Base-by-base conservation (phyloP, 1,284 basidiomycete genomes). In the Cutaneotrichosporon cyanovorans region DNA sequence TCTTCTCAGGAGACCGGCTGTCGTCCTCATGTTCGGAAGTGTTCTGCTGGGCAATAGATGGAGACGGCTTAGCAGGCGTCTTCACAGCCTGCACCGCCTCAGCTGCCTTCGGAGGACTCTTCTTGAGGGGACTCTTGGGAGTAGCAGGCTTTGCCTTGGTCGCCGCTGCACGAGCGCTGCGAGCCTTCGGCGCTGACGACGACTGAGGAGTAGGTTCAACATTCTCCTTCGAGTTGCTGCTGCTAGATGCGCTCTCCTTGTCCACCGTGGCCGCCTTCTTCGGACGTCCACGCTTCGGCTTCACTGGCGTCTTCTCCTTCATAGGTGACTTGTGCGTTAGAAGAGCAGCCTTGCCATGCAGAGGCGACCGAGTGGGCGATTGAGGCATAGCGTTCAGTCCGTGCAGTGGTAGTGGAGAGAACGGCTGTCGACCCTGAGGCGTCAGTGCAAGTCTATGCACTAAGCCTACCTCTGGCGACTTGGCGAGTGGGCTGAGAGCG, bases 381-480 rank as follows among this genome's bases (percentile, higher is more conserved):
- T 35, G 35, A 1, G 42, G 32, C 4, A 45, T 22, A 16, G 50
- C 40, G 45, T 69, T 68, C 25, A 65, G 41, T 3, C 50, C 50
- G n/a, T 62, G 59, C 23, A 54, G 47, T 37, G 55, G 49, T 4
- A 69, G 55, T 2, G 67, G 67, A 1, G 67, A 69, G 12, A 64
- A 52, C 11, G 60, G 57, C 19, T 40, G 45, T 30, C 64, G 61
- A 15, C 51, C 46, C 55, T 52, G 31, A 28, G 25, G 25, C 20
- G n/a, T 18, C 23, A 37, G 15, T 19, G 37, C 22, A 41, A 25
- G 20, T 10, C 25, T 23, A n/a, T 20, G 20, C 15, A 30, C 16
- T 4, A 15, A 35, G 42, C 59, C 46, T 31, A 61, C 60, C 5
- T 40, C 37, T 11, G 48, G 46, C n/a, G 48, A 47, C 45, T 56